These are phyloP conservation scores for Podaxis sp. DNA, from an alignment of 768 basidiomycete species.

Conservation along the genomic window DNA sequence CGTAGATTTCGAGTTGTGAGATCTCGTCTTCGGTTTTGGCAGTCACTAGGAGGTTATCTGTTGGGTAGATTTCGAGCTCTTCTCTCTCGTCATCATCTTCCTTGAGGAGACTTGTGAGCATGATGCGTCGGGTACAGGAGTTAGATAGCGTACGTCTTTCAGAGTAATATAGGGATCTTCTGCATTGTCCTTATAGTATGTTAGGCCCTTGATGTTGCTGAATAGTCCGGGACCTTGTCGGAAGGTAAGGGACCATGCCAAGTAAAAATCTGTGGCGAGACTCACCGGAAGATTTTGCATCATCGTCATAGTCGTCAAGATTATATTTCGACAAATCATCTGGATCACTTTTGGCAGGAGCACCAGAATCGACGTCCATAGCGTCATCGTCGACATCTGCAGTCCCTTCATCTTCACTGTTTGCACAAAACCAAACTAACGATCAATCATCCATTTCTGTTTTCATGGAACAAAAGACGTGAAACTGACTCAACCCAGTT, in stretches of 20 bases:
- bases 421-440: constrained; percentile 19
- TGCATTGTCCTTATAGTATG: constrained; percentile 86
- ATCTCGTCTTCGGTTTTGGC: constrained; percentile 98
- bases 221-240: constrained; percentile 75
- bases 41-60: constrained; percentile 88
- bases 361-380: constrained; percentile 59
- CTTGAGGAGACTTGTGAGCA: constrained; percentile 31
- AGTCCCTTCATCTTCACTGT: constrained; percentile 49
- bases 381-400: constrained; percentile 49
- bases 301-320: constrained; percentile 90
- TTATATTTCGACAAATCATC: constrained; percentile 87
- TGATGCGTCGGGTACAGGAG: background rate
- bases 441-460: constrained; percentile 12
- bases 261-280: constrained; percentile 8
- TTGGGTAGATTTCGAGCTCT: constrained; percentile 85
- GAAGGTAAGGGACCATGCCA: constrained; percentile 6
- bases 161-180: constrained; percentile 97
- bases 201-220: constrained; percentile 92
- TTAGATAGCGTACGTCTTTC: constrained; percentile 68
- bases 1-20: constrained; percentile 92
- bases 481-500: constrained; percentile 88
- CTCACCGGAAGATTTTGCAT: constrained; percentile 41
- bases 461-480: constrained; percentile 6
- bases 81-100: constrained; percentile 79
- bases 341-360: constrained; percentile 30